Conservation (phyloP, 805 yeast genomes). For the Yamadazyma takamatsuzukensis region DNA sequence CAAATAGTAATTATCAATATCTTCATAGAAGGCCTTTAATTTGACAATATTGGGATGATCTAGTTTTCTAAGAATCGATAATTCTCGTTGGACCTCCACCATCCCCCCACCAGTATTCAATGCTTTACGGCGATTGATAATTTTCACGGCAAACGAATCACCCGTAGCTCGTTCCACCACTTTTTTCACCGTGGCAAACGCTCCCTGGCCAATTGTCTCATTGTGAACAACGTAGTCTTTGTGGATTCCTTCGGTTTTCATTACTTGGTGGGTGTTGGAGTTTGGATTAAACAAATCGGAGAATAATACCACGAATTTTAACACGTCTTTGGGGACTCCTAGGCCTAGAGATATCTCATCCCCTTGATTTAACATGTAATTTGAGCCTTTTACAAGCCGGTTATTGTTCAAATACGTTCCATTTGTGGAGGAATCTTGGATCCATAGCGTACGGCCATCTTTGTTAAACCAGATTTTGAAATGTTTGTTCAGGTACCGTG, state of each 20-base stretch:
- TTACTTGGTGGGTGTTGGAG: constrained; percentile 20
- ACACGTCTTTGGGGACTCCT: constrained; percentile 72
- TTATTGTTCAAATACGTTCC: constrained; percentile 85
- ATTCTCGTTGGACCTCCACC: constrained; percentile 81
- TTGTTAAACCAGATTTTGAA: constrained; percentile 65
- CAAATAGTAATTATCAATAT: constrained; percentile 71
- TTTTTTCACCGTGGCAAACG: constrained; percentile 92
- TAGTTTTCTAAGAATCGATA: constrained; percentile 71
- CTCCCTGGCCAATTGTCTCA: constrained; percentile 95
- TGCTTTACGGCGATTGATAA: constrained; percentile 73
- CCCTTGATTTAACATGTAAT: constrained; percentile 82
- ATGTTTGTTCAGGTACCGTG: constrained; percentile 73
- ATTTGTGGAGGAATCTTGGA: constrained; percentile 80
- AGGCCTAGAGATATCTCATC: constrained; percentile 90
- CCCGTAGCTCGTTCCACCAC: constrained; percentile 87
- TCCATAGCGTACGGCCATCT: constrained; percentile 52
- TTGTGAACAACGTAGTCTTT: constrained; percentile 73
- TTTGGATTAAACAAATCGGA: constrained; percentile 39
- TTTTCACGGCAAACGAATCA: constrained; percentile 83
- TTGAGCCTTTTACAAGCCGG: constrained; percentile 69
- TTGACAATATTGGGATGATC: constrained; percentile 84
- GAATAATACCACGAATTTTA: constrained; percentile 49
- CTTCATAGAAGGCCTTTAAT: constrained; percentile 82
- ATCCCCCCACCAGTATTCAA: constrained; percentile 60
- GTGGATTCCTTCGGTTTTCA: constrained; percentile 52